Evolutionary conservation across 2,329 filamentous ascomycete genomes (phyloP).

Genomic region (Lachnellula arida): DNA sequence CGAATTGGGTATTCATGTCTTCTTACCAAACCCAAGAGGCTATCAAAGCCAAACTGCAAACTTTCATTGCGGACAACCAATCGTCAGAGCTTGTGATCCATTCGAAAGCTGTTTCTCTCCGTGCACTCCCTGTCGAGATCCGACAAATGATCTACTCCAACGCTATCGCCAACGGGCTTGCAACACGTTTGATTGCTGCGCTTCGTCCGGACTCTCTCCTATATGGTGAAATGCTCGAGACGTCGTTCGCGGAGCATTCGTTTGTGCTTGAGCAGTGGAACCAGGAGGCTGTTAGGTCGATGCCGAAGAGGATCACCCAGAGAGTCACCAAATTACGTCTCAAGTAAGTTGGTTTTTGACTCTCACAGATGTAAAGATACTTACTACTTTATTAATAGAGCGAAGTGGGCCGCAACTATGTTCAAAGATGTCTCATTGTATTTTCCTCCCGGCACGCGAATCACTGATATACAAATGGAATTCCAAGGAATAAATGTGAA

Average conservation of each 20-base stretch:
- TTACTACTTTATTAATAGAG: background rate
- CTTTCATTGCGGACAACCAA: background rate
- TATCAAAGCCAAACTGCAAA: background rate
- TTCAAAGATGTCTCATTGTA: background rate
- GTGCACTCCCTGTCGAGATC: background rate
- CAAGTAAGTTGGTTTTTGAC: background rate
- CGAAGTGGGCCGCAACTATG: background rate
- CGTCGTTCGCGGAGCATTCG: background rate
- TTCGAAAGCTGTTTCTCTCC: background rate
- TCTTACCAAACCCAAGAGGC: background rate
- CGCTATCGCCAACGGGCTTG: background rate
- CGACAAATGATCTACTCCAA: background rate
- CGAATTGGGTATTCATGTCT: background rate
- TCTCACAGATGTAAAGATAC: background rate
- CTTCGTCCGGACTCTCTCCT: background rate
- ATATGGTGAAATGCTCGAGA: background rate
- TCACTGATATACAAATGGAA: background rate
- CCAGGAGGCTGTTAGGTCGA: background rate
- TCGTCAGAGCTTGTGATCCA: background rate
- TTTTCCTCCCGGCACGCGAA: background rate
- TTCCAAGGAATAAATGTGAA: background rate
- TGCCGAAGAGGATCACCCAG: background rate
- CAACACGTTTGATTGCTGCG: background rate
- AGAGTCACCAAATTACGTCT: background rate
- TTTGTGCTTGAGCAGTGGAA: background rate